Evolutionary conservation across 345 rosid genomes (phyloP).

Genomic region (Hevea brasiliensis): DNA sequence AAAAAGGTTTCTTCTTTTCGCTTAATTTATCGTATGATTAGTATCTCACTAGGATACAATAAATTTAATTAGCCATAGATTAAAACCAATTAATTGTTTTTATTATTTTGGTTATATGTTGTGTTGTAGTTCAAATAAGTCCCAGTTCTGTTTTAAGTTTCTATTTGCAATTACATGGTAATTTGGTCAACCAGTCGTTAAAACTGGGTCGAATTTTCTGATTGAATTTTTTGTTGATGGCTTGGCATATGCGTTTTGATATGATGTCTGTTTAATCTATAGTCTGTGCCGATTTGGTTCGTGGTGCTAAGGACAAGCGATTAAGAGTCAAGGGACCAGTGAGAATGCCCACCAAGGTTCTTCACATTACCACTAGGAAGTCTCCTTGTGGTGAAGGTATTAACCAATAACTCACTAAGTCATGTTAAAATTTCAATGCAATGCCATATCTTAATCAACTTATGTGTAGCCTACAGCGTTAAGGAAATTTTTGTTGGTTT

Average conservation of each 20-base stretch:
- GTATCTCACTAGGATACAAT: neutral
- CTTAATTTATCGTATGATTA: neutral
- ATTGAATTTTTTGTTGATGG: too few relatives aligned
- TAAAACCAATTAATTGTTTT: neutral
- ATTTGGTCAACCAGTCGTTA: neutral
- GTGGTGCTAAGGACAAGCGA: constrained; percentile 31
- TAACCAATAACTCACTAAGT: neutral
- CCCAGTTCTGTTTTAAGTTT: neutral
- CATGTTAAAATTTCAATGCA: neutral
- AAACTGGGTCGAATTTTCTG: too few relatives aligned
- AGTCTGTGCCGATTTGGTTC: constrained; percentile 31
- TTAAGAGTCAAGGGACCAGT: constrained; percentile 32
- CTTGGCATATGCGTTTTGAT: neutral
- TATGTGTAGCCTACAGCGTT: neutral
- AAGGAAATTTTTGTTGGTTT: too few relatives aligned
- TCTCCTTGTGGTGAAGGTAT: constrained; percentile 34
- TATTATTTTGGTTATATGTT: neutral
- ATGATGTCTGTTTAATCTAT: neutral
- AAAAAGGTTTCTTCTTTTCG: constrained; percentile 46
- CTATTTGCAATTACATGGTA: neutral
- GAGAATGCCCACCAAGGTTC: constrained; percentile 33
- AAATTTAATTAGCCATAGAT: too few relatives aligned
- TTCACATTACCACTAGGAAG: constrained; percentile 29
- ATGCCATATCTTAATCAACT: neutral
- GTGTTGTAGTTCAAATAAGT: too few relatives aligned